Evolutionary conservation across 2,329 filamentous ascomycete species (phyloP).

Genomic region (Stachybotrys chartarum): DNA sequence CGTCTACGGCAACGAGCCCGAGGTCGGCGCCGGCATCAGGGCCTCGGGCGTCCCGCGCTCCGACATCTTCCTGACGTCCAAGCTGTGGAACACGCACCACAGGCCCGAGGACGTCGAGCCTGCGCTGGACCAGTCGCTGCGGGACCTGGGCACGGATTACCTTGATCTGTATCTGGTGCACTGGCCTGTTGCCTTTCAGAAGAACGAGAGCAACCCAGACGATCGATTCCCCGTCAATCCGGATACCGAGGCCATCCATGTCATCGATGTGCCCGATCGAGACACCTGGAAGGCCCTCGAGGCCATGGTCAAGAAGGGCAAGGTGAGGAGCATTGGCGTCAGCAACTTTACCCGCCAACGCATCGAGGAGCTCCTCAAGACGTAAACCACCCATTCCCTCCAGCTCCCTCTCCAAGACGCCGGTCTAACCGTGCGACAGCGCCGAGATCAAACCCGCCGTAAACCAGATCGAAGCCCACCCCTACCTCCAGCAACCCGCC

Average conservation of each 20-base stretch:
- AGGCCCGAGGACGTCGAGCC: conserved; percentile 39
- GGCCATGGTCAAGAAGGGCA: conserved; percentile 42
- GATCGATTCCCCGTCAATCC: conserved; percentile 31
- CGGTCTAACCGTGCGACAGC: conserved; percentile 8
- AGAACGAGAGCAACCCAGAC: conserved; percentile 31
- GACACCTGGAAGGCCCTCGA: conserved; percentile 56
- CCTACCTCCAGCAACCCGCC: conserved; percentile 38
- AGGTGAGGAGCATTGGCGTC: conserved; percentile 50
- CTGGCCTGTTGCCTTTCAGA: conserved; percentile 39
- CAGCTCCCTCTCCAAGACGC: conserved; percentile 33
- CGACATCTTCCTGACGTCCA: conserved; percentile 46
- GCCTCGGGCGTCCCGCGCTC: conserved; percentile 29
- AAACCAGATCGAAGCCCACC: conserved; percentile 45
- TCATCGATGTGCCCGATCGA: conserved; percentile 30
- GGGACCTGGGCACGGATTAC: conserved; percentile 44
- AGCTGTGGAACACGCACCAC: conserved; percentile 54
- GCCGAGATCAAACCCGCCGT: conserved; percentile 41
- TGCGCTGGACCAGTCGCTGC: conserved; percentile 38
- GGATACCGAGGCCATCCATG: conserved; percentile 36
- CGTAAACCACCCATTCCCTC: conserved; percentile 32
- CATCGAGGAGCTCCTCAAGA: conserved; percentile 29
- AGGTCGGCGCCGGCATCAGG: conserved; percentile 34
- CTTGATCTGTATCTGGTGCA: conserved; percentile 46
- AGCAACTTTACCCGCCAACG: conserved; percentile 50
- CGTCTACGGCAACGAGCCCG: conserved; percentile 36